These are phyloP conservation scores for Pilaira anomala DNA, from an alignment of 192 early-diverging fungal species.

Conservation along the genomic window DNA sequence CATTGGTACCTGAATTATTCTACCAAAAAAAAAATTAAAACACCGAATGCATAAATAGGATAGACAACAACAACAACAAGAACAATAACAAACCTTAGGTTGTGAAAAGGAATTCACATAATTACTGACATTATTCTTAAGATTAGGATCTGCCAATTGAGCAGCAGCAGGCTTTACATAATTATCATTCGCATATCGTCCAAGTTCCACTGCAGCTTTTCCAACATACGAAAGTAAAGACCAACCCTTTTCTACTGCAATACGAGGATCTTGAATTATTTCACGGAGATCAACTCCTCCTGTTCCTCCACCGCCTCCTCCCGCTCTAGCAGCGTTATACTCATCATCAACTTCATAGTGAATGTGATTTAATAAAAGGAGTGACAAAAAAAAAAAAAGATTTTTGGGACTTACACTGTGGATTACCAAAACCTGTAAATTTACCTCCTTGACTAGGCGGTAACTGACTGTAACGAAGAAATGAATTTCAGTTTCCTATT, in stretches of 20 bases:
- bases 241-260: constrained; percentile 65
- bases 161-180: constrained; percentile 66
- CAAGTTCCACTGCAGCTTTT: constrained; percentile 38
- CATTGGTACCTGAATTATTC: neutral
- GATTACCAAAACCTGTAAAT: constrained; percentile 71
- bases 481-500: neutral
- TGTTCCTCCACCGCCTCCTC: too few species aligned
- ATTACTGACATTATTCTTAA: constrained; percentile 55
- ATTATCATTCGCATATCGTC: constrained; percentile 55
- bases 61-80: too few species aligned
- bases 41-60: too few species aligned
- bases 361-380: neutral
- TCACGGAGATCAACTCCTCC: constrained; percentile 45
- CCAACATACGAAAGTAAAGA: constrained; percentile 53
- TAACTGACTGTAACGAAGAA: neutral
- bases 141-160: constrained; percentile 61
- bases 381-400: neutral
- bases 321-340: too few species aligned
- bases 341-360: too few species aligned
- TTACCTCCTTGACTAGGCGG: constrained; percentile 78
- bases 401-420: constrained; percentile 29
- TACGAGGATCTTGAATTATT: constrained; percentile 63
- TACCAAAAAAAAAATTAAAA: too few species aligned
- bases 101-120: constrained; percentile 61
- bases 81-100: neutral